Evolutionary conservation across 139 green algal genomes (phyloP).

Genomic region (Marvania coccoides): DNA sequence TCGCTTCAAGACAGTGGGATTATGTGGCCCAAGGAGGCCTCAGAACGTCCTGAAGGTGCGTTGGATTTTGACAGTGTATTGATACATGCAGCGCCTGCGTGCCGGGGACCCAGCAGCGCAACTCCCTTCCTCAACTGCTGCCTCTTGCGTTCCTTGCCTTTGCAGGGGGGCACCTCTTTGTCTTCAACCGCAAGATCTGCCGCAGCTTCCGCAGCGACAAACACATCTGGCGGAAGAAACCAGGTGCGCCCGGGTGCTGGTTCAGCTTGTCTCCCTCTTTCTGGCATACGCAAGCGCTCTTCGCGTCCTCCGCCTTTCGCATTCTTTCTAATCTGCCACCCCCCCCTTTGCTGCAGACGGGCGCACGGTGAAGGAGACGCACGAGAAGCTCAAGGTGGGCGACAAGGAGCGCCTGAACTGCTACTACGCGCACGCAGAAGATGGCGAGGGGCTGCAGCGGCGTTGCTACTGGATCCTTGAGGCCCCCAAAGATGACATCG

Average conservation of each 20-base stretch:
- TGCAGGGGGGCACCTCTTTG: constrained; percentile 56
- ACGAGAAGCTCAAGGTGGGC: constrained; percentile 75
- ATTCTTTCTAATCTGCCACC: background rate
- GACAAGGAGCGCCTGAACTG: constrained; percentile 63
- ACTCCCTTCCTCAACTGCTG: background rate
- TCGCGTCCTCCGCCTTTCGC: background rate
- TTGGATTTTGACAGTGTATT: background rate
- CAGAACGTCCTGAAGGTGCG: constrained; percentile 20
- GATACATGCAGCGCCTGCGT: background rate
- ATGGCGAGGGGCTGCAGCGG: constrained; percentile 35
- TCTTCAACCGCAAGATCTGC: constrained; percentile 52
- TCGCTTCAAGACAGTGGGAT: background rate
- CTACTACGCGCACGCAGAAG: constrained; percentile 66
- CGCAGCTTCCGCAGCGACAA: constrained; percentile 65
- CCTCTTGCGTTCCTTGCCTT: background rate
- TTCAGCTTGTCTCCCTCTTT: background rate
- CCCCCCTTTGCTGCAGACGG: constrained; percentile 31
- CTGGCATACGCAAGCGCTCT: background rate
- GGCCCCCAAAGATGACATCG: constrained; percentile 18
- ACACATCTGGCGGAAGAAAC: constrained; percentile 72
- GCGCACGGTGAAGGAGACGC: constrained; percentile 66
- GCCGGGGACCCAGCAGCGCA: background rate
- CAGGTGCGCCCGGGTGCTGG: background rate
- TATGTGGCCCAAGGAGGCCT: constrained; percentile 7
- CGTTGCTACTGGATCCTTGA: constrained; percentile 72